Percentiles rank a stretch among this genome's conserved stretches.
These are phyloP conservation scores for Euptelea pleiosperma DNA, from an alignment of 164 flowering plant genomes.

Conservation along the genomic window DNA sequence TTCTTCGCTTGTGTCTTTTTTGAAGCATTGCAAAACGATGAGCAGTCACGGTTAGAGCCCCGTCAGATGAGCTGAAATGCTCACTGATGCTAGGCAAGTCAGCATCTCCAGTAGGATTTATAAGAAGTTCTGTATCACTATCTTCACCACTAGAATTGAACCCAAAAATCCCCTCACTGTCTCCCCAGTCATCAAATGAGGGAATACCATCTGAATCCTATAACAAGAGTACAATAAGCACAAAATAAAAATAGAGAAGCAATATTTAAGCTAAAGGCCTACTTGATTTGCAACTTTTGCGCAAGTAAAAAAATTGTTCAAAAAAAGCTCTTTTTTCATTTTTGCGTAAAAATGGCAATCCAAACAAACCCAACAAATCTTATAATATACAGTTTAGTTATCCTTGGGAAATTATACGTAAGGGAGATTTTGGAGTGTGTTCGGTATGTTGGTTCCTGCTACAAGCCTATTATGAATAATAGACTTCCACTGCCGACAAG, in stretches of 20 bases:
- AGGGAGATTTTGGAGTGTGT: no score
- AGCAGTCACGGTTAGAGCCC: constrained; percentile 46
- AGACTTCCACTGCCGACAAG: no score
- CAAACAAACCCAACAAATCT: no score
- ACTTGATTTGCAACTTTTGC: no score
- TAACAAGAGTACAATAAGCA: background rate
- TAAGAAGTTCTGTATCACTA: constrained; percentile 58
- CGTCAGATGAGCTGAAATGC: constrained; percentile 31
- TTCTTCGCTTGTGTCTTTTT: constrained; percentile 34
- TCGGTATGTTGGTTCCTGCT: no score
- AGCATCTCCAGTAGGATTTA: constrained; percentile 56
- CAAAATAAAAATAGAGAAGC: background rate
- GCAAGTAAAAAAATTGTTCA: no score
- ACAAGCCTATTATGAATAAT: no score
- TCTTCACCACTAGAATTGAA: constrained; percentile 65
- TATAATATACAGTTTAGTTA: no score
- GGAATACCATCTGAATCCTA: constrained; percentile 44
- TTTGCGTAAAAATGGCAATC: no score
- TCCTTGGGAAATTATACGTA: no score
- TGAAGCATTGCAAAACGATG: constrained; percentile 53
- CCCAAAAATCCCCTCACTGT: constrained; percentile 28
- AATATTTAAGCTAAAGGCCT: background rate
- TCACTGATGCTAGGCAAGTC: constrained; percentile 52
- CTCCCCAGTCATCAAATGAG: constrained; percentile 49
- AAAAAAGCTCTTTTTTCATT: no score